These are phyloP conservation scores for Cryomyces minteri DNA, from an alignment of 495 filamentous ascomycete species.

Conservation along the genomic window DNA sequence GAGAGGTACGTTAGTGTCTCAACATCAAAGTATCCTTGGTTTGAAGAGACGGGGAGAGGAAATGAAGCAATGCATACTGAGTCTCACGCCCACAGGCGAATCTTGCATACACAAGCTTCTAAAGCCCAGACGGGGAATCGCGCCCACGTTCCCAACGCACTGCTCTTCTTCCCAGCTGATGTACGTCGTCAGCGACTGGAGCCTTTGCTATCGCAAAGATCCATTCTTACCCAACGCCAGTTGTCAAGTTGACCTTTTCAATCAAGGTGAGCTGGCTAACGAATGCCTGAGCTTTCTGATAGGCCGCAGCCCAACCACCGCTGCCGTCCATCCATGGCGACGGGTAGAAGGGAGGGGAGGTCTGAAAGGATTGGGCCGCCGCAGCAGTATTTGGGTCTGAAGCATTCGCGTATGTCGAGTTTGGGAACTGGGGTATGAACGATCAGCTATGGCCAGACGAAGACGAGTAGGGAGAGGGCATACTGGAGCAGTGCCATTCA, in stretches of 20 bases:
- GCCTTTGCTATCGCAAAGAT: neutral
- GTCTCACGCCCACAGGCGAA: constrained; percentile 60
- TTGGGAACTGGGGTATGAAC: neutral
- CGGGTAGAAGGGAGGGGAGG: neutral
- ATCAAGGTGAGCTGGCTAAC: constrained; percentile 51
- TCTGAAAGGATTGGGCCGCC: neutral
- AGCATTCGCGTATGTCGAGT: neutral
- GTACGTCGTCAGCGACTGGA: neutral
- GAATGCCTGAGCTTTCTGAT: constrained; percentile 27
- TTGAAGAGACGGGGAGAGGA: neutral
- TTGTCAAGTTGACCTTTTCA: constrained; percentile 85
- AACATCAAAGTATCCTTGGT: too few relatives aligned
- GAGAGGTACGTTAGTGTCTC: neutral
- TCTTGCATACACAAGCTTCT: constrained; percentile 73
- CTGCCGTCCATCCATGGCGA: neutral
- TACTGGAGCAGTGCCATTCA: too few relatives aligned
- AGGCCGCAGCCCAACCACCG: constrained; percentile 3
- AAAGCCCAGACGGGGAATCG: constrained; percentile 54
- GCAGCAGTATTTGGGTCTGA: neutral
- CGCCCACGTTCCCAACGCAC: constrained; percentile 53
- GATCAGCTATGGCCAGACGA: too few relatives aligned
- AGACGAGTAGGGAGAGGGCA: too few relatives aligned
- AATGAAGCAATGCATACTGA: constrained; percentile 1
- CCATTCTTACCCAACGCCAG: constrained; percentile 48
- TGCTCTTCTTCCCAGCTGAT: constrained; percentile 34